Conservation (phyloP, 495 filamentous ascomycete genomes). For the Parachaetomium inaequale region DNA sequence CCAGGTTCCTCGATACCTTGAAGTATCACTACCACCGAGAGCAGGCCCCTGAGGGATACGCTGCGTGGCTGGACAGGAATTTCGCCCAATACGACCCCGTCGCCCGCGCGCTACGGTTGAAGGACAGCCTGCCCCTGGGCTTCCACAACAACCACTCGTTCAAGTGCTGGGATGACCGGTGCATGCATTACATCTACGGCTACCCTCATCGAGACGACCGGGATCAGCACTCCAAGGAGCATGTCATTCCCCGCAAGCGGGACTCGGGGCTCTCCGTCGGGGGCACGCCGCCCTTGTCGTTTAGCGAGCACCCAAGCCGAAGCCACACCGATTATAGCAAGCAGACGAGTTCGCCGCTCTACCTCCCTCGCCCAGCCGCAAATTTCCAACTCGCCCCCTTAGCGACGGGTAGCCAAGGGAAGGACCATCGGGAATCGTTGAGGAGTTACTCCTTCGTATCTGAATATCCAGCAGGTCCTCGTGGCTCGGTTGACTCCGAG, state of each 20-base stretch:
- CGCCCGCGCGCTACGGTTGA: constrained; percentile 39
- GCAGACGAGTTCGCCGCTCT: constrained; percentile 30
- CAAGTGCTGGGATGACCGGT: constrained; percentile 50
- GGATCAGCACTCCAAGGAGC: constrained; percentile 45
- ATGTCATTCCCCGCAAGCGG: constrained; percentile 39
- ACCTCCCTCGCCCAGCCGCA: constrained; percentile 41
- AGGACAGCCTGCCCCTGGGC: constrained; percentile 40
- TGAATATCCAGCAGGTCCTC: constrained; percentile 38
- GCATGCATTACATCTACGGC: constrained; percentile 51
- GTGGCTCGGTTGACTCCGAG: constrained; percentile 47
- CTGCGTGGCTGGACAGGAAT: constrained; percentile 46
- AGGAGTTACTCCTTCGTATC: constrained; percentile 42
- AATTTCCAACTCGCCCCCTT: constrained; percentile 40
- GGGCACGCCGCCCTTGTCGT: constrained; percentile 36
- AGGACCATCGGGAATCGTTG: constrained; percentile 45
- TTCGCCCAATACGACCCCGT: constrained; percentile 45
- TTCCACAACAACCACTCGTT: constrained; percentile 42
- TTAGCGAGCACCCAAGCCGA: constrained; percentile 34
- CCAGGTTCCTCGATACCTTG: constrained; percentile 41
- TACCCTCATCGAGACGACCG: constrained; percentile 45
- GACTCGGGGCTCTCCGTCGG: constrained; percentile 45
- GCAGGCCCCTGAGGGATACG: constrained; percentile 43
- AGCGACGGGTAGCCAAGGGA: constrained; percentile 34
- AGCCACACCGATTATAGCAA: constrained; percentile 36
- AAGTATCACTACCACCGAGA: constrained; percentile 37